These are phyloP conservation scores for Pilobolus umbonatus DNA, from an alignment of 192 early-diverging fungal genomes.

Conservation along the genomic window DNA sequence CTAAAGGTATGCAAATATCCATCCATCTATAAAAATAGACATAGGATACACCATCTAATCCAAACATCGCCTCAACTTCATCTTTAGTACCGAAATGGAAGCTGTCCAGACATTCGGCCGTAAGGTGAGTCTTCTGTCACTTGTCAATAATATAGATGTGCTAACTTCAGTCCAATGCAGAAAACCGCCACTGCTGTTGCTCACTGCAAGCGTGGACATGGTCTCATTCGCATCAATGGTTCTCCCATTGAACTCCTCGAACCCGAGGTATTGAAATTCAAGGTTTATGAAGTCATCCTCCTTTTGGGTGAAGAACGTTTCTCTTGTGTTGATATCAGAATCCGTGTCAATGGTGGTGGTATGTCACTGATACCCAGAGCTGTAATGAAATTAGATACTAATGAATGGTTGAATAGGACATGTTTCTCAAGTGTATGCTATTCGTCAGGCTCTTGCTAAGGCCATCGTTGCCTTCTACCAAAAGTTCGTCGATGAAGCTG, in stretches of 20 bases:
- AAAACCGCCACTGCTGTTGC: slow-evolving; percentile 99
- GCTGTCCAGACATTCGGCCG: slow-evolving; percentile 77
- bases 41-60: not conserved
- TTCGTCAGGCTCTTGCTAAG: slow-evolving; percentile 99
- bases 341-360: slow-evolving; percentile 94
- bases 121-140: slow-evolving; percentile 52
- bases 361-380: not conserved
- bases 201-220: slow-evolving; percentile 96
- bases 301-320: slow-evolving; percentile 96
- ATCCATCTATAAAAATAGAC: not conserved
- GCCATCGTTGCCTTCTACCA: slow-evolving; percentile 98
- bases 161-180: slow-evolving; percentile 27
- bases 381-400: not conserved
- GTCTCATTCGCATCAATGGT: slow-evolving; percentile 97
- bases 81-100: slow-evolving; percentile 36
- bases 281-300: slow-evolving; percentile 98
- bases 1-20: slow-evolving; percentile 5
- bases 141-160: not conserved
- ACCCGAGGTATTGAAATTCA: slow-evolving; percentile 95
- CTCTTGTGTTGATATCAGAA: slow-evolving; percentile 92
- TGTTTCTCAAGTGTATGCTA: slow-evolving; percentile 95
- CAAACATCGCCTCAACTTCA: too few species aligned
- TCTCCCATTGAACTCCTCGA: slow-evolving; percentile 93
- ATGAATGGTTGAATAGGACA: slow-evolving; percentile 43
- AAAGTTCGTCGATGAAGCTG: slow-evolving; percentile 99